A percentile compares a stretch with the other conserved stretches of the same genome.
Conservation (phyloP, 805 yeast species). For the Yarrowia sp. region DNA sequence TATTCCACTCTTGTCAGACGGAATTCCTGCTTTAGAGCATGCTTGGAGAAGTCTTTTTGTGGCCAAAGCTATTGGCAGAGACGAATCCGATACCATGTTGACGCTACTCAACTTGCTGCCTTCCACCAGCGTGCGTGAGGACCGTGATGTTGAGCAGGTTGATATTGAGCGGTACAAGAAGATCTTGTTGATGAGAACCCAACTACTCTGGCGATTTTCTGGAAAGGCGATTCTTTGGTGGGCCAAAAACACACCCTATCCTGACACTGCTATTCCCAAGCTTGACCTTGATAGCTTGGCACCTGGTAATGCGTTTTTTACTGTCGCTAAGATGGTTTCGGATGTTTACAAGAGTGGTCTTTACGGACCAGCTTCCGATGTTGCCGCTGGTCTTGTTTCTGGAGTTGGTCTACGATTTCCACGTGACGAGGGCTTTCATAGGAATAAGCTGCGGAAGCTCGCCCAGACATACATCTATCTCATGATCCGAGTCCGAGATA, state of each 20-base stretch:
- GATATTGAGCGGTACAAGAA: conserved; percentile 10
- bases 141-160: background rate
- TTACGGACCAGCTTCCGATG: background rate
- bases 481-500: background rate
- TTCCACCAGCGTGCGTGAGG: background rate
- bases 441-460: background rate
- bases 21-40: background rate
- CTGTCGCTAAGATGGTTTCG: background rate
- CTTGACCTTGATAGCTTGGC: background rate
- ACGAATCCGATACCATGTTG: background rate
- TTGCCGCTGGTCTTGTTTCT: background rate
- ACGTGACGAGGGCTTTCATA: background rate
- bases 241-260: conserved; percentile 9
- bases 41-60: conserved; percentile 19
- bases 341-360: background rate
- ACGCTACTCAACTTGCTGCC: background rate
- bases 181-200: conserved; percentile 15
- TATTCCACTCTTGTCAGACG: background rate
- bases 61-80: conserved; percentile 1
- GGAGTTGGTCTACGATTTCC: conserved; percentile 1
- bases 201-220: background rate
- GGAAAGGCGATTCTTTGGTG: background rate
- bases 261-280: background rate
- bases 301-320: background rate
- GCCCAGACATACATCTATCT: conserved; percentile 15